phyloP scores from a whole-genome alignment of 2,329 filamentous ascomycete genomes.

The Scopulariopsis brevicaulis region DNA sequence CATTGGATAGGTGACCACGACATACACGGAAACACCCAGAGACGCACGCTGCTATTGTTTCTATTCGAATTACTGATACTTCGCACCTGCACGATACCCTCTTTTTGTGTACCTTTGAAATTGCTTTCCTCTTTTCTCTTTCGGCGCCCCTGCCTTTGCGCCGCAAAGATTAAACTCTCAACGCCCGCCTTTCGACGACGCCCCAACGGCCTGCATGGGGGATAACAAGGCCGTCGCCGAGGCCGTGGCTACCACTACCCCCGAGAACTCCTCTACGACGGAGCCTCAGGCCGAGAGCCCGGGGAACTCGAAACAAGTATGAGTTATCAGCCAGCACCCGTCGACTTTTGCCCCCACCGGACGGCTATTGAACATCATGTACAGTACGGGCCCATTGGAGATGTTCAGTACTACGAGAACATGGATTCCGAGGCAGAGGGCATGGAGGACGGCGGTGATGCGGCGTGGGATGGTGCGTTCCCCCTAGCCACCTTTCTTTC shows the following conservation, averaged over 20 bases:
- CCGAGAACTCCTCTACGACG: not conserved
- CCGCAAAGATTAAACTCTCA: not conserved
- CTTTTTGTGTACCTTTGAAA: not conserved
- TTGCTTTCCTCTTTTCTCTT: not conserved
- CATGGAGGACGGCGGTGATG: not conserved
- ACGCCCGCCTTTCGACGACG: not conserved
- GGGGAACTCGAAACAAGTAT: not conserved
- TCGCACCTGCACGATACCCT: not conserved
- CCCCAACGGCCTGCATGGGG: not conserved
- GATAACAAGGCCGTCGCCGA: not conserved
- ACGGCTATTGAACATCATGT: conserved; percentile 1
- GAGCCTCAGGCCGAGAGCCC: not conserved
- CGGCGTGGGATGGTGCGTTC: not conserved
- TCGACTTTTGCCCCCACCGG: conserved; percentile 2
- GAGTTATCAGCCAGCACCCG: not conserved
- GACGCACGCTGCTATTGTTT: not conserved
- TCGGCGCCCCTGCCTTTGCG: not conserved
- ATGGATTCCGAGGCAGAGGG: not conserved
- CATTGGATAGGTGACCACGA: not conserved
- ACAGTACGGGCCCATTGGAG: conserved; percentile 2
- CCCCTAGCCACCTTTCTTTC: not conserved
- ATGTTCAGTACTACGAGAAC: not conserved
- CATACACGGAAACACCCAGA: not conserved
- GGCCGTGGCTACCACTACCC: not conserved
- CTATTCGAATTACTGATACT: not conserved